Percentiles rank a stretch among this genome's conserved stretches.
These are phyloP conservation scores for Protostelium mycophagum DNA, from an alignment of 78 protist species.

Conservation along the genomic window DNA sequence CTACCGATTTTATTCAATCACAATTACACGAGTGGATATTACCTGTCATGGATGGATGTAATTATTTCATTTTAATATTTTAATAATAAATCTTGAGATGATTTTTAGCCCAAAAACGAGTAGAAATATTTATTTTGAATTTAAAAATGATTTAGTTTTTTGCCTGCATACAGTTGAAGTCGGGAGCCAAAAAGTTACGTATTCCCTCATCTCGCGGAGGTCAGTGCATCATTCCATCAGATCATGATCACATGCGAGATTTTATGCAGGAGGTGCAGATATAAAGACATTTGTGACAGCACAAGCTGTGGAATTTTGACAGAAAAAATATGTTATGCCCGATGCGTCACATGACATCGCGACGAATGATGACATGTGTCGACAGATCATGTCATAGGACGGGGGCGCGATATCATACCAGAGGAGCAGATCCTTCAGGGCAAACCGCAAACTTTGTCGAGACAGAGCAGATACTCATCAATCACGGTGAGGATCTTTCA, in stretches of 20 bases:
- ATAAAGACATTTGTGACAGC: too few species aligned
- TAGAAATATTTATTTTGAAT: not conserved
- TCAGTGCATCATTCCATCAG: too few species aligned
- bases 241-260: not conserved
- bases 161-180: conserved; percentile 39
- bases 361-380: not conserved
- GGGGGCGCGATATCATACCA: conserved; percentile 48
- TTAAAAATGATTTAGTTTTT: not conserved
- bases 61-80: not conserved
- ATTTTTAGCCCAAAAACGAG: not conserved
- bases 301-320: too few species aligned
- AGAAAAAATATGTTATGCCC: too few species aligned
- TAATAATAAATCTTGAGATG: not conserved
- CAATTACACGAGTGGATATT: conserved; percentile 27
- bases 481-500: not conserved
- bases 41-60: conserved; percentile 63
- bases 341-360: too few species aligned
- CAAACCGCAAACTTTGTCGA: conserved; percentile 69
- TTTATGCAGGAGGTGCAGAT: too few species aligned
- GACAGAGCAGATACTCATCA: conserved; percentile 47
- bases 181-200: conserved; percentile 34
- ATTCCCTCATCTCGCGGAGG: conserved; percentile 28
- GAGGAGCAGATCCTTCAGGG: conserved; percentile 66
- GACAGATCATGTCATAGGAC: conserved; percentile 54
- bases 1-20: conserved; percentile 20